Conservation (phyloP, 768 basidiomycete species). For the Rhizopogon sp. region DNA sequence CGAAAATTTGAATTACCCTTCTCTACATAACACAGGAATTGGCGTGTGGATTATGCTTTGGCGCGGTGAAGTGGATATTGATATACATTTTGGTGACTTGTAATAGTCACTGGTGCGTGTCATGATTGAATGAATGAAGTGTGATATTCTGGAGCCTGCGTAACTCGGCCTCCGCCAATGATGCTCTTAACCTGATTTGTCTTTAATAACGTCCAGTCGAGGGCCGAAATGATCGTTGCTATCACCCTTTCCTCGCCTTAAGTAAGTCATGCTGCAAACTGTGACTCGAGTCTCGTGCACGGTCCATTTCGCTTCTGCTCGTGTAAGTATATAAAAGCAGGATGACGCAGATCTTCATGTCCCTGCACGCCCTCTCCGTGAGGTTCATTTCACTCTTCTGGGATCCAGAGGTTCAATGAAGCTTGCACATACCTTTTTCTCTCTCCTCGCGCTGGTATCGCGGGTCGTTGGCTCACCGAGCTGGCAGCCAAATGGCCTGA, state of each 20-base stretch:
- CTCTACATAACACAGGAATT: neutral
- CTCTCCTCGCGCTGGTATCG: conserved; percentile 12
- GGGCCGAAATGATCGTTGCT: neutral
- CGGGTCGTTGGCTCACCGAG: conserved; percentile 7
- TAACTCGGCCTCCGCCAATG: neutral
- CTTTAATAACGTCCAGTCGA: neutral
- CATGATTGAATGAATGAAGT: neutral
- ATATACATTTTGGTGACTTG: neutral
- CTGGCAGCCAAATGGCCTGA: neutral
- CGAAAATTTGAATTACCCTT: neutral
- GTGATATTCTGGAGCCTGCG: neutral
- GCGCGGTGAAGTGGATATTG: neutral
- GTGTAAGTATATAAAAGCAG: neutral
- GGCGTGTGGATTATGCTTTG: neutral
- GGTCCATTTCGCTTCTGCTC: neutral
- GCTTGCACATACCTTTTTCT: conserved; percentile 4
- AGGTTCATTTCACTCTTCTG: neutral
- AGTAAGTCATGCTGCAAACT: too few species aligned
- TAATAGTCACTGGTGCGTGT: neutral
- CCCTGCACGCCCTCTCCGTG: neutral
- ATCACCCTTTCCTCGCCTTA: neutral
- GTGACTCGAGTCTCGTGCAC: neutral
- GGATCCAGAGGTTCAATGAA: conserved; percentile 14
- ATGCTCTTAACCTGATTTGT: neutral
- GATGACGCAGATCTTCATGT: neutral